These are phyloP conservation scores for Candolleomyces eurysporus DNA, from an alignment of 768 basidiomycete species.

Conservation along the genomic window DNA sequence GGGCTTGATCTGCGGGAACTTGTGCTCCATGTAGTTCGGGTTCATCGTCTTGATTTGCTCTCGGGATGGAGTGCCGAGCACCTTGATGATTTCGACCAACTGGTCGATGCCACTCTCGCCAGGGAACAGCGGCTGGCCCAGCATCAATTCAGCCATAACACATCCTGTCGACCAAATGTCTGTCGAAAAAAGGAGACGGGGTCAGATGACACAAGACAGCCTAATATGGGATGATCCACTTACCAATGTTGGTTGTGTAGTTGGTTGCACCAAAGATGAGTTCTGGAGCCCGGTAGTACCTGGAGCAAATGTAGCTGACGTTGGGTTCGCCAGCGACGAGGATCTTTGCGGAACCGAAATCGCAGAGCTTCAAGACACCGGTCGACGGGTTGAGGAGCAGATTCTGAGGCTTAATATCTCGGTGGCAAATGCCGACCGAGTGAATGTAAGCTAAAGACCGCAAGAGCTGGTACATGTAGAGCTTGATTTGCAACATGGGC, in stretches of 20 bases:
- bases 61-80: constrained; percentile 94
- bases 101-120: constrained; percentile 99
- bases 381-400: constrained; percentile 95
- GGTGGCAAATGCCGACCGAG: constrained; percentile 98
- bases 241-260: constrained; percentile 99
- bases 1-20: constrained; percentile 99
- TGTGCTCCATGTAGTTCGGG: constrained; percentile 99
- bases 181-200: constrained; percentile 25
- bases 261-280: constrained; percentile 99
- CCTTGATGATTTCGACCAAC: constrained; percentile 99
- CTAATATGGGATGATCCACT: constrained; percentile 26
- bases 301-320: constrained; percentile 98
- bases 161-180: constrained; percentile 99
- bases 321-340: constrained; percentile 97
- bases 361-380: constrained; percentile 95
- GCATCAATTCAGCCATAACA: constrained; percentile 99
- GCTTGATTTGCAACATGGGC: constrained; percentile 99
- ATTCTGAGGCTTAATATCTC: constrained; percentile 99
- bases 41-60: constrained; percentile 99
- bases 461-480: constrained; percentile 99
- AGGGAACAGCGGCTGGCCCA: constrained; percentile 98
- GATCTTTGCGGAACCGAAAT: constrained; percentile 99
- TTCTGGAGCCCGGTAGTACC: constrained; percentile 99
- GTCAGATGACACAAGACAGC: constrained; percentile 10
- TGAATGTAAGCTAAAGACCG: constrained; percentile 99